A percentile compares a stretch with the other conserved stretches of the same genome.
Evolutionary conservation across 208 protist species (phyloP).

Genomic region (Trichomonas gallinae): DNA sequence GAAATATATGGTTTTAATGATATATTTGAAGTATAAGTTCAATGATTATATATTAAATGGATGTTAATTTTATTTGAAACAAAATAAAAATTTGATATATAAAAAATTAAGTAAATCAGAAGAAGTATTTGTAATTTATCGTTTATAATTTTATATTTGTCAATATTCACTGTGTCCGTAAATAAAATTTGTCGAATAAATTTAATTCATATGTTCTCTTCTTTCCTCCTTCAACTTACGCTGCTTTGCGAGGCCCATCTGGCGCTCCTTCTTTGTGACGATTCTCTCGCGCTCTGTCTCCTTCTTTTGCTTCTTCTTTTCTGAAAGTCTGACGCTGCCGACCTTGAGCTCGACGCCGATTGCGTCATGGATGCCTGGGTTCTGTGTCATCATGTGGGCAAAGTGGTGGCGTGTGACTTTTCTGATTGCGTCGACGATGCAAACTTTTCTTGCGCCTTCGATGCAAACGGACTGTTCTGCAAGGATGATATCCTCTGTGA

Average conservation of each 20-base stretch:
- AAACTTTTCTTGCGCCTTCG: neutral
- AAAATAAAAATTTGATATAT: too few species aligned
- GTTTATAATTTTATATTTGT: too few species aligned
- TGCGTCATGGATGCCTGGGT: neutral
- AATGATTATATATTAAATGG: too few species aligned
- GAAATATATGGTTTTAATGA: too few species aligned
- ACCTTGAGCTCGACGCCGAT: neutral
- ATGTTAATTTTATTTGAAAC: too few species aligned
- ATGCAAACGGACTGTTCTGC: neutral
- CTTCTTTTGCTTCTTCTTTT: neutral
- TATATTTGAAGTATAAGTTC: too few species aligned
- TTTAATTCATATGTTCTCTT: too few species aligned
- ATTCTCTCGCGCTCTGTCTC: neutral
- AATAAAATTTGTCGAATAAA: too few species aligned
- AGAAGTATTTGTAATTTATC: too few species aligned
- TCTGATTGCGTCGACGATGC: neutral
- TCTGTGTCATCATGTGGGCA: neutral
- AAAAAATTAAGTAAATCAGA: too few species aligned
- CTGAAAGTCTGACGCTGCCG: neutral
- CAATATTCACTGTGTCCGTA: too few species aligned
- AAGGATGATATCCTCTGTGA: neutral
- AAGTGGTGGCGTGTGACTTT: neutral
- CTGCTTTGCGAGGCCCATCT: neutral
- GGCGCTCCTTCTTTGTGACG: neutral
- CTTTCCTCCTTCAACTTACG: neutral